Percentiles rank a stretch among this genome's conserved stretches.
Conservation (phyloP, 371 early-diverging fungal species). For the Furculomyces boomerangus region DNA sequence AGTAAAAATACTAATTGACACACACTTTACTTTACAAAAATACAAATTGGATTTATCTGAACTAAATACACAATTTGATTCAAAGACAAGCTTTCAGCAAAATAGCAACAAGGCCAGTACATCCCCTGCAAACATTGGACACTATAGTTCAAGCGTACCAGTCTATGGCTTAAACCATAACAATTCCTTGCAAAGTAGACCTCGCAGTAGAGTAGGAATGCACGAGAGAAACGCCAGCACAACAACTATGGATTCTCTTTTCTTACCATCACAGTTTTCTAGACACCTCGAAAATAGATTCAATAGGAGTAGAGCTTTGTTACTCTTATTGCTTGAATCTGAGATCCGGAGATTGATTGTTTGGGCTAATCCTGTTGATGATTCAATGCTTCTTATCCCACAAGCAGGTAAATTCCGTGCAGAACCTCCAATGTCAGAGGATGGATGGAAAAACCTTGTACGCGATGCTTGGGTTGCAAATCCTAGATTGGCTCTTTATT, state of each 20-base stretch:
- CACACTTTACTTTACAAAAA: constrained; percentile 39
- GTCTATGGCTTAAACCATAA: background rate
- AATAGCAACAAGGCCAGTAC: too few species aligned
- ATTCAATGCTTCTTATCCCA: constrained; percentile 7
- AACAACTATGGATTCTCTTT: background rate
- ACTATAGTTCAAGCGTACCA: too few species aligned
- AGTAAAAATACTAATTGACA: constrained; percentile 43
- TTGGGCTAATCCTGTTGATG: constrained; percentile 54
- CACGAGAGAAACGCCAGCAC: background rate
- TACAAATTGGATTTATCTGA: constrained; percentile 30
- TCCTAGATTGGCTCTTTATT: constrained; percentile 60
- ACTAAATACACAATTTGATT: too few species aligned
- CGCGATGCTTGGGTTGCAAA: constrained; percentile 65
- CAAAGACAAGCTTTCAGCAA: too few species aligned
- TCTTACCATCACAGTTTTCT: constrained; percentile 7
- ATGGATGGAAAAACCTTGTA: constrained; percentile 55
- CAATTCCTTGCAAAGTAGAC: background rate
- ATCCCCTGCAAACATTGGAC: too few species aligned
- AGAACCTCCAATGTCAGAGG: constrained; percentile 23
- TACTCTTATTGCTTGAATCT: constrained; percentile 68
- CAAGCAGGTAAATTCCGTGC: constrained; percentile 9
- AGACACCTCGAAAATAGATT: constrained; percentile 28
- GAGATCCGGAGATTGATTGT: constrained; percentile 65
- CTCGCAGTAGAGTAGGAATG: background rate
- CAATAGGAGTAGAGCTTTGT: constrained; percentile 32